Conservation (phyloP, 2,329 filamentous ascomycete genomes). For the Colletotrichum tropicicola region DNA sequence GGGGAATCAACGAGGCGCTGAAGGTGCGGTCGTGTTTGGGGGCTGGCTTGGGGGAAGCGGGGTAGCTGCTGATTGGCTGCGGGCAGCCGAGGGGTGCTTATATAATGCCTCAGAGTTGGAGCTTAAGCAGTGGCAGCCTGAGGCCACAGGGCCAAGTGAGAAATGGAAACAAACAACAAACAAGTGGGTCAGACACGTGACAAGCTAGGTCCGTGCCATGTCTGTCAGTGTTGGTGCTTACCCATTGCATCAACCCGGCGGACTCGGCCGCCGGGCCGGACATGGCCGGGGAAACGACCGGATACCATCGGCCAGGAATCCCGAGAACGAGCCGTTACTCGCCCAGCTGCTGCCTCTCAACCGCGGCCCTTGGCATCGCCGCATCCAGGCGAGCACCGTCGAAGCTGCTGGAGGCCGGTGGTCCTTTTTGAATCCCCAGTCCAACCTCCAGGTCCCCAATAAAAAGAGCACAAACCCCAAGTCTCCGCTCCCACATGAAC, state of each 20-base stretch:
- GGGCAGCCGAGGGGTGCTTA: background rate
- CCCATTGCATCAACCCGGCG: too few species aligned
- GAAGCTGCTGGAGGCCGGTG: too few species aligned
- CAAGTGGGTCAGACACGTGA: too few species aligned
- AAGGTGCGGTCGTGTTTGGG: background rate
- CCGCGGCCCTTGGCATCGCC: background rate
- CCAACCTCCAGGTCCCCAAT: background rate
- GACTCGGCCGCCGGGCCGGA: background rate
- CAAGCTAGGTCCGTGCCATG: too few species aligned
- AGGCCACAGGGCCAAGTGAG: background rate
- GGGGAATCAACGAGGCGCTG: slow-evolving; percentile 24
- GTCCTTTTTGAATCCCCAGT: background rate
- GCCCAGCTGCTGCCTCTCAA: too few species aligned
- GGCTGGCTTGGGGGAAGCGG: slow-evolving; percentile 19
- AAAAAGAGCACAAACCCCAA: background rate
- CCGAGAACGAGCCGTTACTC: too few species aligned
- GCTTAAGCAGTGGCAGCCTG: slow-evolving; percentile 8
- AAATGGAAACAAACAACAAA: background rate
- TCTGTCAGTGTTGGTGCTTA: too few species aligned
- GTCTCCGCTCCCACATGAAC: background rate
- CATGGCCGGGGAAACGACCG: background rate
- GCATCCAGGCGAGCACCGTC: too few species aligned
- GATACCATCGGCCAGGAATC: background rate
- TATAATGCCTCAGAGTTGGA: slow-evolving; percentile 18
- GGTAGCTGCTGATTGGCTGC: slow-evolving; percentile 6